Conservation (phyloP, 805 yeast species). For the Kluyveromyces nonfermentans region DNA sequence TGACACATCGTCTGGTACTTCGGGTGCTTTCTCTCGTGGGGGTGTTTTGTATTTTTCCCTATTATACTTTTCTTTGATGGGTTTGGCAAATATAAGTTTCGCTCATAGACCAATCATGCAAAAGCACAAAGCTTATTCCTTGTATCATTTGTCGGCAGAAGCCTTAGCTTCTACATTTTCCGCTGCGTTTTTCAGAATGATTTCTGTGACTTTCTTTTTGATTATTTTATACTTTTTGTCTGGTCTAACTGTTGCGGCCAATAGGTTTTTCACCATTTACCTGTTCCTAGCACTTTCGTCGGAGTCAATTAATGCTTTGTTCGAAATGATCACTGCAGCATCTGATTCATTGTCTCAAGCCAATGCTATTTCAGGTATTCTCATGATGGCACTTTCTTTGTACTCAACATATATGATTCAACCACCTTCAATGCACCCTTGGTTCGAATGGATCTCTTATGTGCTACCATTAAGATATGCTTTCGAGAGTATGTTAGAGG, state of each 20-base stretch:
- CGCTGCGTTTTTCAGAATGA: slow-evolving; percentile 52
- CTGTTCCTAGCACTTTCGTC: slow-evolving; percentile 30
- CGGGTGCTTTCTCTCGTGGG: slow-evolving; percentile 55
- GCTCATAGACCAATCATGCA: slow-evolving; percentile 50
- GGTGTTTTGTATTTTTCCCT: slow-evolving; percentile 53
- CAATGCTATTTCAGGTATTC: slow-evolving; percentile 45
- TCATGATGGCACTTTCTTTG: slow-evolving; percentile 38
- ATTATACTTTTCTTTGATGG: slow-evolving; percentile 42
- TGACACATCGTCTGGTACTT: slow-evolving; percentile 39
- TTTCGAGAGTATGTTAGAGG: slow-evolving; percentile 52
- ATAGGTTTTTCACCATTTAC: slow-evolving; percentile 44
- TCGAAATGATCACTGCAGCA: slow-evolving; percentile 44
- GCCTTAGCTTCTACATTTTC: slow-evolving; percentile 53
- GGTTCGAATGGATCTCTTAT: slow-evolving; percentile 58
- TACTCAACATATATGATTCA: slow-evolving; percentile 61
- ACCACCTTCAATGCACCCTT: slow-evolving; percentile 46
- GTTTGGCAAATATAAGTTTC: slow-evolving; percentile 41
- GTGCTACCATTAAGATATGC: slow-evolving; percentile 44
- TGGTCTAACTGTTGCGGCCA: slow-evolving; percentile 38
- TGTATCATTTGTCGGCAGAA: slow-evolving; percentile 68
- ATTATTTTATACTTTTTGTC: slow-evolving; percentile 51
- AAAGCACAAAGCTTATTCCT: slow-evolving; percentile 63
- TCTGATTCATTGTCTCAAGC: slow-evolving; percentile 43
- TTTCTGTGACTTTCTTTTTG: slow-evolving; percentile 36
- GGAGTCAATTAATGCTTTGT: slow-evolving; percentile 30